A percentile compares a stretch with the other conserved stretches of the same genome.
Evolutionary conservation across 176 grass and related monocot species (phyloP).

Genomic region (Alopecurus myosuroides): DNA sequence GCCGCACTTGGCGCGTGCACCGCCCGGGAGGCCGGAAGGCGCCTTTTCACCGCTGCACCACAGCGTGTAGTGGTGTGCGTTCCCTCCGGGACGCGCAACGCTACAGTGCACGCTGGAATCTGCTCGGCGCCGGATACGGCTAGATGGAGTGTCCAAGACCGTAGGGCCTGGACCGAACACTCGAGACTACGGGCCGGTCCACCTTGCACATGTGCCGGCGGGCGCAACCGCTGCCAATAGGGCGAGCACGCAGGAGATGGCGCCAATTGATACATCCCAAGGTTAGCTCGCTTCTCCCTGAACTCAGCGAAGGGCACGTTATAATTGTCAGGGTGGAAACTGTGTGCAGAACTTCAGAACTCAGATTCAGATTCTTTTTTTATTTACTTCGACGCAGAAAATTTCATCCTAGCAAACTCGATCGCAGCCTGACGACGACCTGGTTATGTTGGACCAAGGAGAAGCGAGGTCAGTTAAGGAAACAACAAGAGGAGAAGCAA

Average conservation of each 20-base stretch:
- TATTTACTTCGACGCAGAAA: too few species aligned
- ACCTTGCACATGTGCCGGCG: neutral
- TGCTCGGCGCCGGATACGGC: neutral
- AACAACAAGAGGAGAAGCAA: too few species aligned
- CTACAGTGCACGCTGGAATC: constrained; percentile 15
- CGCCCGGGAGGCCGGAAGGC: neutral
- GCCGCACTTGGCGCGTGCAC: neutral
- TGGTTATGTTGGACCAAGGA: too few species aligned
- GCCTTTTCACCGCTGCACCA: neutral
- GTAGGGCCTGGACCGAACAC: constrained; percentile 4
- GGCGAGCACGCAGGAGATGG: neutral
- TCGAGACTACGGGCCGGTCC: neutral
- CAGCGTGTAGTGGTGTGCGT: neutral
- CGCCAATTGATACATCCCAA: neutral
- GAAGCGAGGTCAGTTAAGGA: too few species aligned
- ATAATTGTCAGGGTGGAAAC: neutral
- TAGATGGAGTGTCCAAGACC: constrained; percentile 1
- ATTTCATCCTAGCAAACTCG: too few species aligned
- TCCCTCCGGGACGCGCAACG: neutral
- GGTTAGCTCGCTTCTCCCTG: too few species aligned
- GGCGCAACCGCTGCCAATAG: neutral
- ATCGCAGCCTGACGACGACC: too few species aligned
- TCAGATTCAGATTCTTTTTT: too few species aligned
- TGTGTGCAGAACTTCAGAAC: neutral
- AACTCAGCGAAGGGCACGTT: too few species aligned